Evolutionary conservation across 1,284 basidiomycete species (phyloP).

Genomic region (Inonotus obliquus): DNA sequence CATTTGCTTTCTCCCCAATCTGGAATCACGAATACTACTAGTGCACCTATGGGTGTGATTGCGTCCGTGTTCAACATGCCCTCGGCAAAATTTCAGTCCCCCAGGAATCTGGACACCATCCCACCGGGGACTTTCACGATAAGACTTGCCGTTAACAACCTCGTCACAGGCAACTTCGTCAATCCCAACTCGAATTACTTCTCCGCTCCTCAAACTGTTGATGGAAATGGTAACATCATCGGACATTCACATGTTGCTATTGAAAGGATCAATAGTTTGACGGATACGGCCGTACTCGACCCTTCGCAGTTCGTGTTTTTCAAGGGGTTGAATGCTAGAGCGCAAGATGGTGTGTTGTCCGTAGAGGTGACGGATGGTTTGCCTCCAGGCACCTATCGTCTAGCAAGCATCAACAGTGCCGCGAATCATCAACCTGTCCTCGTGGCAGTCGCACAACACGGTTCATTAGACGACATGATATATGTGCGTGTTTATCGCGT

Average conservation of each 20-base stretch:
- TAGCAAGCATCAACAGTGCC: conserved; percentile 50
- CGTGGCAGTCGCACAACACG: conserved; percentile 49
- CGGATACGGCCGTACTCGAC: conserved; percentile 43
- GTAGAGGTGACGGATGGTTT: conserved; percentile 47
- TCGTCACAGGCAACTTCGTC: conserved; percentile 49
- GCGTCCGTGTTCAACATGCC: conserved; percentile 47
- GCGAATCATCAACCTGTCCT: conserved; percentile 52
- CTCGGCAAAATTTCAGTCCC: conserved; percentile 47
- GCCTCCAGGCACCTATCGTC: conserved; percentile 48
- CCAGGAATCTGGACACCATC: conserved; percentile 44
- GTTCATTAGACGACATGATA: conserved; percentile 43
- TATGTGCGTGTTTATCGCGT: conserved; percentile 34
- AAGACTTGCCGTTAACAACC: conserved; percentile 38
- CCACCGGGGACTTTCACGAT: conserved; percentile 46
- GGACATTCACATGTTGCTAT: conserved; percentile 61
- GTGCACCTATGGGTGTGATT: conserved; percentile 47
- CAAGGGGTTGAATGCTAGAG: conserved; percentile 51
- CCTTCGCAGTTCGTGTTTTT: conserved; percentile 54
- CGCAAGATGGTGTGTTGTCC: conserved; percentile 42
- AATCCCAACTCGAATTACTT: conserved; percentile 49
- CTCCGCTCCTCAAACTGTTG: conserved; percentile 43
- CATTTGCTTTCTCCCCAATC: not conserved
- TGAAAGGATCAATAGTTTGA: conserved; percentile 40
- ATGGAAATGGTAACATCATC: conserved; percentile 35
- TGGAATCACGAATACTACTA: not conserved